phyloP scores from a whole-genome alignment of 305 asterid genomes.

The Lippia alba region DNA sequence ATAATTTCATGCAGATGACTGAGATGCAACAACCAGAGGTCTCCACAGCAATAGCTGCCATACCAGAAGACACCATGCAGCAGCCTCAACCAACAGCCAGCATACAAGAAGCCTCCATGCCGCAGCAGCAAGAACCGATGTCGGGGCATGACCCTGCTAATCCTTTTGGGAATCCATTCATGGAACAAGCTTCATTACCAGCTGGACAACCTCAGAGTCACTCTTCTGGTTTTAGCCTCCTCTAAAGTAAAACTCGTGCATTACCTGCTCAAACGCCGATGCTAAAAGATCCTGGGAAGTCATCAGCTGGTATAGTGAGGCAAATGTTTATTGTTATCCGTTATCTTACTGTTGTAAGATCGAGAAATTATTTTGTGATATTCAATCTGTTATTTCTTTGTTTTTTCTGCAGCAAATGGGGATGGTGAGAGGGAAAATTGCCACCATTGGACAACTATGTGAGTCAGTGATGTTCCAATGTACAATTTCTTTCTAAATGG shows the following conservation, averaged over 20 bases:
- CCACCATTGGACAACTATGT: not conserved
- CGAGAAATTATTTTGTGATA: not conserved
- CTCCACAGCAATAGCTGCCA: not conserved
- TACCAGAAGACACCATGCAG: not conserved
- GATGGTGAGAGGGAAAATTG: not conserved
- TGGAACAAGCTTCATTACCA: conserved; percentile 40
- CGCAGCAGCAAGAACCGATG: conserved; percentile 32
- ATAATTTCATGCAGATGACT: conserved; percentile 30
- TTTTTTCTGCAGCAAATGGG: conserved; percentile 7
- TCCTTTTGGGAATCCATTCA: conserved; percentile 61
- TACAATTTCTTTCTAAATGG: not conserved
- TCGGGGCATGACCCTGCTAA: conserved; percentile 33
- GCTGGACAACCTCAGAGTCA: conserved; percentile 37
- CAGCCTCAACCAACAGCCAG: conserved; percentile 23
- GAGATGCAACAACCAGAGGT: conserved; percentile 36
- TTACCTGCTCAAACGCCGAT: not conserved
- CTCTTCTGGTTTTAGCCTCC: conserved; percentile 41
- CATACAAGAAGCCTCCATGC: not conserved
- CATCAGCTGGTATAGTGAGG: conserved; percentile 24
- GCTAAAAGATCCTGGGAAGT: not conserved
- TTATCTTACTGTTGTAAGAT: conserved; percentile 1
- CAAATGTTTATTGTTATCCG: not conserved
- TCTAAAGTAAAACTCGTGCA: conserved; percentile 31
- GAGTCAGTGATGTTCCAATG: not conserved
- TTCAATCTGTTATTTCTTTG: not conserved